These are phyloP conservation scores for Tieghemostelium lacteum DNA, from an alignment of 78 protist species.

Conservation along the genomic window DNA sequence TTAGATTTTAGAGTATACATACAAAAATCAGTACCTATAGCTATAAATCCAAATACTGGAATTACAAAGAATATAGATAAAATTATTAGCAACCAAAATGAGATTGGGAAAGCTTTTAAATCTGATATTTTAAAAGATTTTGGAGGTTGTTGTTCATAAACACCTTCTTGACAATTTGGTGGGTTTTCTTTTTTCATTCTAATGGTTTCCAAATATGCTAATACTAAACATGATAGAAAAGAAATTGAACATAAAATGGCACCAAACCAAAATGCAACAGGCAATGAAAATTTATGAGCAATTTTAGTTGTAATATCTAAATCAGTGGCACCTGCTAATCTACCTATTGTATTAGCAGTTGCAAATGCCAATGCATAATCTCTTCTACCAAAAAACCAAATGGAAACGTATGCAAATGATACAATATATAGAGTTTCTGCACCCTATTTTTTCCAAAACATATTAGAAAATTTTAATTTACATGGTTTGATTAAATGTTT, in stretches of 20 bases:
- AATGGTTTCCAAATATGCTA: neutral
- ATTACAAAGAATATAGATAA: no score
- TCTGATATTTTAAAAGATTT: neutral
- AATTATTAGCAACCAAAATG: neutral
- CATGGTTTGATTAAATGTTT: neutral
- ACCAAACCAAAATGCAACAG: constrained; percentile 47
- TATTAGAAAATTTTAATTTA: neutral
- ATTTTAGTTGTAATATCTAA: constrained; percentile 25
- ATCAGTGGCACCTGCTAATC: constrained; percentile 13
- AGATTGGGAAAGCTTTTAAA: neutral
- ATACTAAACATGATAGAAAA: neutral
- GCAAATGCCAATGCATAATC: constrained; percentile 25
- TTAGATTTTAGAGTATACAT: no score
- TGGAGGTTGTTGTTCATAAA: neutral
- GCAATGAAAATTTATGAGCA: neutral
- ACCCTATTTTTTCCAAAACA: constrained; percentile 18
- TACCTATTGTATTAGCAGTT: neutral
- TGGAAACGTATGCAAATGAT: neutral
- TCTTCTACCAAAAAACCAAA: constrained; percentile 34
- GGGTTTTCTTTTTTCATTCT: neutral
- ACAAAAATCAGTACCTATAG: neutral
- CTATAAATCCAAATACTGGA: neutral
- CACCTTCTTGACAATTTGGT: neutral
- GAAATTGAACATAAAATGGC: constrained; percentile 5
- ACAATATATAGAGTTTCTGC: constrained; percentile 25